Base-by-base conservation (phyloP, 176 grass and related monocot genomes). In the Cenchrus purpureus region DNA sequence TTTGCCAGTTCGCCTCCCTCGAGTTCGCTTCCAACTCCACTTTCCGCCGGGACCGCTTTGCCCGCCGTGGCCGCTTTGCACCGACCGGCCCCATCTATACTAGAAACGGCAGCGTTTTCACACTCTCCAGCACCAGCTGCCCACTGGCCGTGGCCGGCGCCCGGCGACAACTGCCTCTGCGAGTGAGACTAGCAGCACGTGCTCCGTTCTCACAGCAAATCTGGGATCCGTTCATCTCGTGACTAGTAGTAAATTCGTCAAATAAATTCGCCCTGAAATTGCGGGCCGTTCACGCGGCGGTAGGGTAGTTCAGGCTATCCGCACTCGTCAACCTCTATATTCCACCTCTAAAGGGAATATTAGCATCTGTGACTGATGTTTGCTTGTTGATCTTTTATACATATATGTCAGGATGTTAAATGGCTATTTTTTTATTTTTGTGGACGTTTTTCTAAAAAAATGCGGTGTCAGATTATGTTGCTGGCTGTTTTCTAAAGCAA, bases 41-140 rank as follows among this genome's bases (percentile, higher is more conserved):
- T 25, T 77, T 49, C 4, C n/a, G 2, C n/a, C 62, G 70, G 56
- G 57, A 2, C 58, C 60, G 10, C 34, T 34, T 34, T 34, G 34
- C 34, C 34, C 34, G 34, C 34, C 56, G 67, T 65, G 67, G 83
- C 75, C 59, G 68, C 68, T 42, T 72, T 52, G 67, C 85, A 68
- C 78, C 78, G 59, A 65, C 85, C 59, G 68, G 69, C 14, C 14
- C 48, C 40, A 34, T 8, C 57, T 2, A 8, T 50, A 11, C 10
- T 12, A 63, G 28, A 13, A 65, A 65, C 63, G 32, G 29, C 63
- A 34, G 12, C 48, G 11, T 53, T 50, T 87, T 69, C 63, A 70
- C 54, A 70, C 53, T 25, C 43, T 45, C 44, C 4, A 45, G 17
- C 6, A 10, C 1, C 46, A 10, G 8, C 43, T 69, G 25, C 5